Evolutionary conservation across 768 basidiomycete species (phyloP), one percentile per base, ranked within the genome.

Genomic region (Mycena galericulata): DNA sequence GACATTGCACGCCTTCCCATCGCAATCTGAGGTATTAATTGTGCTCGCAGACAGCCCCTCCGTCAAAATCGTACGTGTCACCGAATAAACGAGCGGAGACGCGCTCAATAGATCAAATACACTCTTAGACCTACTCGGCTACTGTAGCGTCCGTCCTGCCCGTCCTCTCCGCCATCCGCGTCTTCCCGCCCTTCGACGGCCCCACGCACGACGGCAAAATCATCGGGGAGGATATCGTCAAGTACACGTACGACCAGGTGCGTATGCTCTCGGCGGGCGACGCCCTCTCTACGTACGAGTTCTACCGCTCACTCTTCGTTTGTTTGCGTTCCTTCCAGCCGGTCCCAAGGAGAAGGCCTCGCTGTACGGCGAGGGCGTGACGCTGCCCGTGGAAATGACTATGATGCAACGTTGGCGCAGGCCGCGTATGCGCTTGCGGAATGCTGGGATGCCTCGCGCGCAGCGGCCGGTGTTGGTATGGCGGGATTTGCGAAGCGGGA

Each of bases 121-220:
- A n/a, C n/a, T n/a, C n/a, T 8, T 68, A 95, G 88, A 96, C 90
- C 20, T 98, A 97, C 75, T 85, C 88, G n/a, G 94, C 97, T 0
- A 84, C 77, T 61, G 92, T 98, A 22, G 80, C 82, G 2, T 93
- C 93, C 0, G 83, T 89, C 24, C 88, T 98, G 29, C 96, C 97
- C 0, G 93, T 92, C 24, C 88, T 98, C 64, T 96, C 94, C 29
- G 96, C 95, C 1, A 85, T 92, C 68, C 89, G 96, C 18, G 79
- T 90, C 47, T 94, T 91, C 0, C 97, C 97, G 0, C 87, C 92
- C 0, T 82, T 88, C 11, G 85, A 89, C 45, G 92, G 91, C 1
- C 90, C 88, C 2, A 81, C 88, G 6, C 94, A 95, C 65, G 89
- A 84, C 57, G 93, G 92, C 2, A 93, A 93, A 75, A 81, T 83